Evolutionary conservation across 768 basidiomycete genomes (phyloP).

Genomic region (Saitozyma sp.): DNA sequence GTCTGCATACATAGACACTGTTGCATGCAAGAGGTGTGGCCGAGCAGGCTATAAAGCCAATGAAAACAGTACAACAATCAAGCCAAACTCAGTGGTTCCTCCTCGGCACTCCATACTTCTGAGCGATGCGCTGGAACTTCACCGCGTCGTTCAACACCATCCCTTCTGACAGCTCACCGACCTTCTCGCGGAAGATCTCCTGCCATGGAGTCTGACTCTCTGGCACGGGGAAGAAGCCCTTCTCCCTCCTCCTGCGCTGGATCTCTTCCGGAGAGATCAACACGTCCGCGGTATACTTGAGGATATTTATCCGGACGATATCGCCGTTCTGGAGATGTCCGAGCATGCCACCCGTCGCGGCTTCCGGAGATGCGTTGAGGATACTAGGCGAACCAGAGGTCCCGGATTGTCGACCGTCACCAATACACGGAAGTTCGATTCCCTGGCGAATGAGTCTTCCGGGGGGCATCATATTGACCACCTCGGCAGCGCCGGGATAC

Average conservation of each 20-base stretch:
- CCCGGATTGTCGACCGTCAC: conserved; percentile 50
- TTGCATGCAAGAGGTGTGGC: no score
- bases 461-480: conserved; percentile 52
- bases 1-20: no score
- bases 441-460: conserved; percentile 46
- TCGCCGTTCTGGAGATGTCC: conserved; percentile 46
- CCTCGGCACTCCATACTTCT: conserved; percentile 38
- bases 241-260: conserved; percentile 36
- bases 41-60: no score
- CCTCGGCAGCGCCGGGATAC: conserved; percentile 46
- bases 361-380: conserved; percentile 51
- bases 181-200: conserved; percentile 47
- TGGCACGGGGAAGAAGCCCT: conserved; percentile 34
- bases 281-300: conserved; percentile 41
- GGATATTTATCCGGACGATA: conserved; percentile 41
- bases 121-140: conserved; percentile 49
- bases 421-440: conserved; percentile 50
- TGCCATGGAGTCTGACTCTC: conserved; percentile 51
- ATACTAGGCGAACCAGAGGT: conserved; percentile 50
- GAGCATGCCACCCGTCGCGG: conserved; percentile 44
- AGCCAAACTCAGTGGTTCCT: conserved; percentile 32
- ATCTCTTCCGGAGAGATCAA: conserved; percentile 39
- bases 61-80: no score
- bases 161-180: conserved; percentile 47
- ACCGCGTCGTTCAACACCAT: conserved; percentile 49